phyloP scores from a whole-genome alignment of 306 rosid species.

The Hippophae tibetana region DNA sequence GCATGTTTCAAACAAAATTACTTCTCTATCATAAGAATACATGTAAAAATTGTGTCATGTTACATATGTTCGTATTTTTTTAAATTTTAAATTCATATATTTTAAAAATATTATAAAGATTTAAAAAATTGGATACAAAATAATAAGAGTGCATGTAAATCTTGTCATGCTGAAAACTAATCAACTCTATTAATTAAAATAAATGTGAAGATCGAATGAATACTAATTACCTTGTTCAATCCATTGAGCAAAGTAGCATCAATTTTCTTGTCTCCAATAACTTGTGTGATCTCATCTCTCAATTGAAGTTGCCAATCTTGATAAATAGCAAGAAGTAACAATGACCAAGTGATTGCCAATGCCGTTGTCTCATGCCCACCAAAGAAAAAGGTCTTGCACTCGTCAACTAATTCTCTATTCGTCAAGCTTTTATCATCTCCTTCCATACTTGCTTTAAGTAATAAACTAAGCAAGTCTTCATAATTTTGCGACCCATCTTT shows the following conservation, averaged over 20 bases:
- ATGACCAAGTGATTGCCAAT: conserved; percentile 74
- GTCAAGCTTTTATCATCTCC: conserved; percentile 30
- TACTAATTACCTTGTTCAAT: conserved; percentile 48
- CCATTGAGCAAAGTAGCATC: conserved; percentile 41
- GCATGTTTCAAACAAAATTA: no score
- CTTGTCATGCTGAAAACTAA: no score
- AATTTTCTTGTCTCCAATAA: conserved; percentile 36
- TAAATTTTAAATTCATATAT: no score
- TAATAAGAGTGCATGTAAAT: no score
- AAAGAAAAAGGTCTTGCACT: conserved; percentile 84
- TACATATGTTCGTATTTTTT: no score
- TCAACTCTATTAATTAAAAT: no score
- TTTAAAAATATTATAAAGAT: no score
- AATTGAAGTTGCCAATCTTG: conserved; percentile 62
- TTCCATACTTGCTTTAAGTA: conserved; percentile 34
- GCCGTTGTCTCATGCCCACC: conserved; percentile 95
- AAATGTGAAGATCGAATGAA: no score
- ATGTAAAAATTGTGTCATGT: no score
- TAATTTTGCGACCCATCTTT: conserved; percentile 7
- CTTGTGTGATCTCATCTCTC: conserved; percentile 65
- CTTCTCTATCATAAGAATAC: no score
- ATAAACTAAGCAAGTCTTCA: conserved; percentile 41
- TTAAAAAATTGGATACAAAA: no score
- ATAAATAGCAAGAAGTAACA: conserved; percentile 62
- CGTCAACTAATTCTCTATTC: conserved; percentile 52